Evolutionary conservation across 2,329 filamentous ascomycete species (phyloP).

Genomic region (Fusarium sp.): DNA sequence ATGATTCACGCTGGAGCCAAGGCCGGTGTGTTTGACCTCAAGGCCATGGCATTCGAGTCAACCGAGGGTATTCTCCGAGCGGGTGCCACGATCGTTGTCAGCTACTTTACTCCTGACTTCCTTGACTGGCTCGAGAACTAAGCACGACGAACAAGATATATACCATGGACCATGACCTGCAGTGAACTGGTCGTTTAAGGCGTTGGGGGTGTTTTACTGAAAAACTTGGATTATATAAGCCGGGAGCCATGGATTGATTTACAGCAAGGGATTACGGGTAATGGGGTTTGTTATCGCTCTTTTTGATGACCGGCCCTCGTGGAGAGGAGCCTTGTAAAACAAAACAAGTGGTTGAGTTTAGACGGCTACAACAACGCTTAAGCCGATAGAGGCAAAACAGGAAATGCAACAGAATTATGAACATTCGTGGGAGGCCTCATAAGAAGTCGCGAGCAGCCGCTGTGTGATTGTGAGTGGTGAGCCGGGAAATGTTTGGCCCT

Average conservation of each 20-base stretch:
- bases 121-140: conserved; percentile 70
- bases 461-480: not conserved
- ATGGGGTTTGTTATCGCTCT: conserved; percentile 1
- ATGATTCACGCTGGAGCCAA: conserved; percentile 98
- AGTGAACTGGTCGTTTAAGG: conserved; percentile 13
- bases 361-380: not conserved
- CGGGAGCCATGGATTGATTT: conserved; percentile 19
- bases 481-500: not conserved
- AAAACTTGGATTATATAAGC: conserved; percentile 24
- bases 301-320: not conserved
- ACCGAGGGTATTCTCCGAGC: conserved; percentile 93
- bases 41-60: conserved; percentile 92
- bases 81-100: conserved; percentile 90
- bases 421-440: not conserved
- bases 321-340: conserved; percentile 1
- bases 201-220: conserved; percentile 18
- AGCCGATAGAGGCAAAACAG: not conserved
- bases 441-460: not conserved
- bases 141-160: conserved; percentile 21
- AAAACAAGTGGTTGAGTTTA: not conserved
- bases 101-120: conserved; percentile 89
- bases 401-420: not conserved
- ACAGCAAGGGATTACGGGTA: not conserved
- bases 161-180: not conserved
- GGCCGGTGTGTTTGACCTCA: conserved; percentile 94